A percentile compares a stretch with the other conserved stretches of the same genome.
Conservation (phyloP, 2,329 filamentous ascomycete species). For the Colletotrichum sp. region DNA sequence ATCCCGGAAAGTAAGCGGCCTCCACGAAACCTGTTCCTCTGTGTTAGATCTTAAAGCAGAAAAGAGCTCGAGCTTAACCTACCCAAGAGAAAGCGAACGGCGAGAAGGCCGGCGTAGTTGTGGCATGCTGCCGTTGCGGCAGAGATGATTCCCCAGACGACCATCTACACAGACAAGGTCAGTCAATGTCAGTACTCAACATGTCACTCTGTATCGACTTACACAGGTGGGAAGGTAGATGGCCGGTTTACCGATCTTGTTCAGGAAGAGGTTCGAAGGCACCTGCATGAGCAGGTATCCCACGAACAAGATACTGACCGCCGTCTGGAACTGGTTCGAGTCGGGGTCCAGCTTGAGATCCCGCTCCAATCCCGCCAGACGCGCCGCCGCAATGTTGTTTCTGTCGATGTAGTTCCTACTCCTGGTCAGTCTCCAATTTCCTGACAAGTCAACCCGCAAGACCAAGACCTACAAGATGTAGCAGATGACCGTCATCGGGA, state of each 20-base stretch:
- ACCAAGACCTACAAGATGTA: slow-evolving; percentile 44
- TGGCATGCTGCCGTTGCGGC: slow-evolving; percentile 39
- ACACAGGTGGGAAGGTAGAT: slow-evolving; percentile 51
- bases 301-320: slow-evolving; percentile 57
- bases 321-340: slow-evolving; percentile 39
- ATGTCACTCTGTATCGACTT: slow-evolving; percentile 23
- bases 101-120: slow-evolving; percentile 36
- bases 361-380: slow-evolving; percentile 53
- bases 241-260: slow-evolving; percentile 54
- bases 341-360: slow-evolving; percentile 37
- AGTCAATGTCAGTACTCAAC: accelerated
- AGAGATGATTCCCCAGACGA: slow-evolving; percentile 54
- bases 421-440: accelerated
- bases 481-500: slow-evolving; percentile 58
- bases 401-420: slow-evolving; percentile 15
- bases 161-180: slow-evolving; percentile 21
- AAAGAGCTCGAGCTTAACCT: not conserved
- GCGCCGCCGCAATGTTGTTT: slow-evolving; percentile 53
- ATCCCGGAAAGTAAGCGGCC: slow-evolving; percentile 37
- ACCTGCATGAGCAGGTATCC: slow-evolving; percentile 58
- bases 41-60: not conserved
- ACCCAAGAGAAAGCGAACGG: slow-evolving; percentile 34
- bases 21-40: not conserved
- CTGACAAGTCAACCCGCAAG: accelerated
- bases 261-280: slow-evolving; percentile 56